Percentiles rank a stretch among this genome's conserved stretches.
These are phyloP conservation scores for Aciculoconidium aculeatum DNA, from an alignment of 805 yeast genomes.

Conservation along the genomic window DNA sequence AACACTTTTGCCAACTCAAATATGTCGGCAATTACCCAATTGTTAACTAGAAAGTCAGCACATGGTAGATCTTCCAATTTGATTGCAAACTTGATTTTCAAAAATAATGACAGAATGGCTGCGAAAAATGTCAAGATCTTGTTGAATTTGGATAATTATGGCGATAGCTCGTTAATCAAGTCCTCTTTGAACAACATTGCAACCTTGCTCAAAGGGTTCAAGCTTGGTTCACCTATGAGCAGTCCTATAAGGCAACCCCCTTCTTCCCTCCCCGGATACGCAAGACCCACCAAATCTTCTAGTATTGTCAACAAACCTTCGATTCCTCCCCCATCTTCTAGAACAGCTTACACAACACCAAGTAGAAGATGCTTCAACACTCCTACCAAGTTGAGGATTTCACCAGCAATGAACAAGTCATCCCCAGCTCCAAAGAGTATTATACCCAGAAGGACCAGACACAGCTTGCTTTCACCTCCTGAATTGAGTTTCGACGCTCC, in stretches of 20 bases:
- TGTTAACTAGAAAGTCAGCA: conserved; percentile 11
- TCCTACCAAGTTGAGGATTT: conserved; percentile 8
- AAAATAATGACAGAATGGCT: conserved; percentile 7
- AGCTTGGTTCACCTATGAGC: conserved; percentile 6
- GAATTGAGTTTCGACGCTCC: no score
- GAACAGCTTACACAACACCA: no score
- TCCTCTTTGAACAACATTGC: conserved; percentile 23
- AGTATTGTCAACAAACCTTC: conserved; percentile 1
- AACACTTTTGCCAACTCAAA: conserved; percentile 22
- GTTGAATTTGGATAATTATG: conserved; percentile 23
- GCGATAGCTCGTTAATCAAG: conserved; percentile 18
- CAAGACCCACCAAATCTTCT: conserved; percentile 28
- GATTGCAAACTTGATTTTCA: conserved; percentile 23
- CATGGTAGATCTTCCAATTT: conserved; percentile 21
- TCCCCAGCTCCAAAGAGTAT: conserved; percentile 5
- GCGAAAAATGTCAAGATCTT: conserved; percentile 14
- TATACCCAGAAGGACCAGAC: conserved; percentile 1
- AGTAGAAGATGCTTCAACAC: conserved; percentile 6
- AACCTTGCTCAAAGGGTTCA: conserved; percentile 16
- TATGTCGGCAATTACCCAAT: conserved; percentile 23
- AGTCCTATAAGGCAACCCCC: conserved; percentile 1
- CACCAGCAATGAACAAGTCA: conserved; percentile 6
- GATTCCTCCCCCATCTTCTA: neutral
- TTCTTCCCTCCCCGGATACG: conserved; percentile 19
- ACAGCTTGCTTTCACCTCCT: no score